These are phyloP conservation scores for Pharnaceum exiguum DNA, from an alignment of 148 eudicot species.

Conservation along the genomic window DNA sequence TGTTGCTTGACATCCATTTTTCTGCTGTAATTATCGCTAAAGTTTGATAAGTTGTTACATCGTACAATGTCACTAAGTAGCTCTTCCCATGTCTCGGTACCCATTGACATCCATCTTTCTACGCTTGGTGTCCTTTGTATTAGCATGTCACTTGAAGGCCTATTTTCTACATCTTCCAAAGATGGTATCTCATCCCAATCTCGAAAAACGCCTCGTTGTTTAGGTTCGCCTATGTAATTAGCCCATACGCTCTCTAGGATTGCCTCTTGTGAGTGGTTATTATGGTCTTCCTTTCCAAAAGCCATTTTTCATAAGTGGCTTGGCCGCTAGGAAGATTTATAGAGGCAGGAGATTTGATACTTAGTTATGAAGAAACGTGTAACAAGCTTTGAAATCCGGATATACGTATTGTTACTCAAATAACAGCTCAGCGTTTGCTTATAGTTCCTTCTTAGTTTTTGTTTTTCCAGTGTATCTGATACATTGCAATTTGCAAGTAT, in stretches of 20 bases:
- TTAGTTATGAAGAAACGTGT: no score
- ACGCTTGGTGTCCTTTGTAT: constrained; percentile 71
- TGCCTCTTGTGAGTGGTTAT: constrained; percentile 23
- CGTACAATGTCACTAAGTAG: constrained; percentile 29
- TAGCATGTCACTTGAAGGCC: constrained; percentile 18
- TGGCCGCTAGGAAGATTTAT: no score
- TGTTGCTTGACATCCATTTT: not conserved
- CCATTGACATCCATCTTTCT: constrained; percentile 78
- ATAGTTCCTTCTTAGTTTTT: no score
- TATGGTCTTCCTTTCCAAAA: constrained; percentile 17
- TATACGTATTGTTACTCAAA: no score
- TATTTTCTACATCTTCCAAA: constrained; percentile 19
- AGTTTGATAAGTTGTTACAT: constrained; percentile 2
- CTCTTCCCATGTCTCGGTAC: constrained; percentile 59
- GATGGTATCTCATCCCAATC: constrained; percentile 39
- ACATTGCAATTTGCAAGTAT: no score
- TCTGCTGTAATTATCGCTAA: not conserved
- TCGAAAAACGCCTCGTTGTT: not conserved
- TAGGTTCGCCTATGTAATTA: constrained; percentile 38
- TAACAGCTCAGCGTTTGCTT: no score
- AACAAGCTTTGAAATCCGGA: no score
- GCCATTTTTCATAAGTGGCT: constrained; percentile 35
- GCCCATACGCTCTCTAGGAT: constrained; percentile 74
- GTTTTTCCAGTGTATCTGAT: no score
- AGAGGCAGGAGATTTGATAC: no score